Evolutionary conservation across 306 rosid species (phyloP).

Genomic region (Dryas drummondii): DNA sequence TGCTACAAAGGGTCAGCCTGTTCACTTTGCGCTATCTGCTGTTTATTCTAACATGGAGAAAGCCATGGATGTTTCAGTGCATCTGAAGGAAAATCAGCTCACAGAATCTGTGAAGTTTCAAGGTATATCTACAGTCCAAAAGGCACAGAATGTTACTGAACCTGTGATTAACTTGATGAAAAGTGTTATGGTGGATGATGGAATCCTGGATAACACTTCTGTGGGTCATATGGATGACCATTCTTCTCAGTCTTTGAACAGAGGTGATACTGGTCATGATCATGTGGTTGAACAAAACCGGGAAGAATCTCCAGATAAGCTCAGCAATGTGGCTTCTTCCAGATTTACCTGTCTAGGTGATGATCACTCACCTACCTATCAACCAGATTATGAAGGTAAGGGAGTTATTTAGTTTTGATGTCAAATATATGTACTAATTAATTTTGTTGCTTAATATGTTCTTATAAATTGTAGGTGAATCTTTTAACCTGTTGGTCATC

Average conservation of each 20-base stretch:
- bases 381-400: constrained; percentile 14
- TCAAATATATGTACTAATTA: background rate
- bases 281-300: background rate
- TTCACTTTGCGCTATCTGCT: background rate
- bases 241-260: background rate
- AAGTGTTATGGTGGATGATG: background rate
- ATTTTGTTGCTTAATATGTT: background rate
- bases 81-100: background rate
- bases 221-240: constrained; percentile 5
- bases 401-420: background rate
- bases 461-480: constrained; percentile 14
- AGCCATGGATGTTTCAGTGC: background rate
- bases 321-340: background rate
- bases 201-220: background rate
- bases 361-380: background rate
- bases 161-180: background rate
- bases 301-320: background rate
- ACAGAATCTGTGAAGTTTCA: background rate
- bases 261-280: constrained; percentile 6
- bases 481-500: constrained; percentile 1
- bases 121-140: background rate
- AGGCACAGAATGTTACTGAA: background rate
- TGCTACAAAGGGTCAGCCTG: background rate
- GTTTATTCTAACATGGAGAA: constrained; percentile 3
- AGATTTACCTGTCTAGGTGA: background rate